Percentiles rank a stretch among this genome's conserved stretches.
Conservation (phyloP, 73 alveolate genomes). For the Halteria grandinella region DNA sequence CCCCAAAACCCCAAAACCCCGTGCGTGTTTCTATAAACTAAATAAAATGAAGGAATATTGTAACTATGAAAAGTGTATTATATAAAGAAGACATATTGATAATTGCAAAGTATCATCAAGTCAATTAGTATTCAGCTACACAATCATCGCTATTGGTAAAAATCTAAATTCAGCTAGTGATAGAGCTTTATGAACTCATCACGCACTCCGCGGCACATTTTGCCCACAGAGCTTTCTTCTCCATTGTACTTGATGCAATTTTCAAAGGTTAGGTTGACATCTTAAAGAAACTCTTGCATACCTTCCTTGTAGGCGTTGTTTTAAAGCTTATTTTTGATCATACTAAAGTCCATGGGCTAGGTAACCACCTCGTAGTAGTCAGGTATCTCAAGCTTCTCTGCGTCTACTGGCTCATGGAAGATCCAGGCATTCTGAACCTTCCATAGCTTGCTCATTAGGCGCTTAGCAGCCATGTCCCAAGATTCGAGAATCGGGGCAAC, state of each 20-base stretch:
- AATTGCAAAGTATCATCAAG: no score
- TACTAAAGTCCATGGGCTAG: constrained; percentile 90
- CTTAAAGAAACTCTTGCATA: constrained; percentile 78
- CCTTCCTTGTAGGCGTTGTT: constrained; percentile 66
- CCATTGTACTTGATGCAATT: constrained; percentile 83
- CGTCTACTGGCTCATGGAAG: constrained; percentile 90
- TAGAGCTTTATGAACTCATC: constrained; percentile 47
- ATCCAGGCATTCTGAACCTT: constrained; percentile 78
- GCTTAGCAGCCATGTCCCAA: constrained; percentile 94
- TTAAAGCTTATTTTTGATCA: constrained; percentile 75
- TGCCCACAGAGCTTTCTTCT: constrained; percentile 49
- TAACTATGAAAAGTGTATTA: no score
- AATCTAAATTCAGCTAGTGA: constrained; percentile 30
- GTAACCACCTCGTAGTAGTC: constrained; percentile 81
- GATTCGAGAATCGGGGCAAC: constrained; percentile 71
- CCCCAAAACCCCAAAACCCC: no score
- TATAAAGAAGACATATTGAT: no score
- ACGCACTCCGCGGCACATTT: constrained; percentile 34
- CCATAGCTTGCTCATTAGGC: constrained; percentile 76
- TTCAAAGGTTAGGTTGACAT: constrained; percentile 78
- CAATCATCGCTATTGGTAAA: constrained; percentile 3
- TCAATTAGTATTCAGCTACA: not conserved
- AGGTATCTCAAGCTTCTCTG: constrained; percentile 77
- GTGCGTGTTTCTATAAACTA: no score
- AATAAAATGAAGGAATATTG: no score